A percentile compares a stretch with the other conserved stretches of the same genome.
phyloP scores from a whole-genome alignment of 2,329 filamentous ascomycete genomes.

The Fusarium sp. region DNA sequence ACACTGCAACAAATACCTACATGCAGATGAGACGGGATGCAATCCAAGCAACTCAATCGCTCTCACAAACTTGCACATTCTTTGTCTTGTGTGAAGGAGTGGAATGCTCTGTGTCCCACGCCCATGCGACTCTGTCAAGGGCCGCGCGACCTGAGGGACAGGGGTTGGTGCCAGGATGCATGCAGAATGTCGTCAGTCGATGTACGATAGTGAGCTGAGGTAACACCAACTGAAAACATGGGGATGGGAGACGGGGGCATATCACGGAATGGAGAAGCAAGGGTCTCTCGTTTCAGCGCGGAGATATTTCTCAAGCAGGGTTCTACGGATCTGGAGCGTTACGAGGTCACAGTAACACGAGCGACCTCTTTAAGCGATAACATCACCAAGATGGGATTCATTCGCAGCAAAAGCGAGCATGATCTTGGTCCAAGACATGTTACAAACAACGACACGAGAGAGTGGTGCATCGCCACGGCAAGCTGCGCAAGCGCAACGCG shows the following conservation, averaged over 20 bases:
- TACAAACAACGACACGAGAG: neutral
- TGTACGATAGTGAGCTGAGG: conserved; percentile 18
- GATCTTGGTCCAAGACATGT: neutral
- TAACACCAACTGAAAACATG: conserved; percentile 20
- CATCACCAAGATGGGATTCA: conserved; percentile 25
- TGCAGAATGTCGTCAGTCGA: conserved; percentile 28
- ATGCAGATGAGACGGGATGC: conserved; percentile 25
- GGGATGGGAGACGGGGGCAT: conserved; percentile 15
- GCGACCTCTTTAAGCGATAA: conserved; percentile 12
- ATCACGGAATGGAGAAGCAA: conserved; percentile 1
- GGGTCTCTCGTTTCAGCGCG: conserved; percentile 25
- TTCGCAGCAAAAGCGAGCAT: conserved; percentile 22
- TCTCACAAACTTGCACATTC: conserved; percentile 2
- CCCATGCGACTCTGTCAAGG: conserved; percentile 1
- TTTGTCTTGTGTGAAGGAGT: neutral
- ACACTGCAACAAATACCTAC: conserved; percentile 35
- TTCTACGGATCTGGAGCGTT: conserved; percentile 25
- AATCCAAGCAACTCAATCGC: conserved; percentile 24
- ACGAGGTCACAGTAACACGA: conserved; percentile 25
- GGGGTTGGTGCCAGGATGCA: conserved; percentile 11
- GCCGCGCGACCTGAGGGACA: conserved; percentile 10
- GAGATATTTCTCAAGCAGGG: conserved; percentile 30
- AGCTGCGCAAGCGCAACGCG: conserved; percentile 41
- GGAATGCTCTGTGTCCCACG: neutral
- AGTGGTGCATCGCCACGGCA: conserved; percentile 26